Evolutionary conservation across 768 basidiomycete species (phyloP).

Genomic region (Calocybe cyanea): DNA sequence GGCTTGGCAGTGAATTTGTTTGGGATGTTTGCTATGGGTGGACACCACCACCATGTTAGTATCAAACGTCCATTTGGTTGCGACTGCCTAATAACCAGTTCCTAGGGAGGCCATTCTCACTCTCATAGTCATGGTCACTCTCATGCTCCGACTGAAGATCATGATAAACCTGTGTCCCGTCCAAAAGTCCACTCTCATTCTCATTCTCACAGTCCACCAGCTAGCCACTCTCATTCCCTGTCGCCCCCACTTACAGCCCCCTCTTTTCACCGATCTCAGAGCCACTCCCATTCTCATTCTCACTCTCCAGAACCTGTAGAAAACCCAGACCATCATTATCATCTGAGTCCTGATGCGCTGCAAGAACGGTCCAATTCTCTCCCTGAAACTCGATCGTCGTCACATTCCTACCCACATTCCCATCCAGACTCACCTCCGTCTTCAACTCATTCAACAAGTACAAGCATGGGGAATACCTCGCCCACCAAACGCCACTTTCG

Average conservation of each 20-base stretch:
- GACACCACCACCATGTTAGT: constrained; percentile 89
- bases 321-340: constrained; percentile 6
- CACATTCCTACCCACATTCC: constrained; percentile 24
- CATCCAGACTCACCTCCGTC: constrained; percentile 20
- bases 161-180: constrained; percentile 18
- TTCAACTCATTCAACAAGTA: constrained; percentile 11
- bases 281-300: constrained; percentile 25
- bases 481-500: constrained; percentile 33
- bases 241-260: constrained; percentile 5
- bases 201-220: constrained; percentile 19
- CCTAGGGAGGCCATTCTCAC: constrained; percentile 57
- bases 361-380: constrained; percentile 21
- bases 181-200: constrained; percentile 18
- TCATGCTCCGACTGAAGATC: constrained; percentile 22
- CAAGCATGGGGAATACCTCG: constrained; percentile 11
- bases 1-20: constrained; percentile 94
- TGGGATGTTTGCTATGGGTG: constrained; percentile 99
- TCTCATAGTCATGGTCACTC: constrained; percentile 42
- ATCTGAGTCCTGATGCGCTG: constrained; percentile 21
- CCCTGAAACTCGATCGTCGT: constrained; percentile 13
- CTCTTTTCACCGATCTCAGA: constrained; percentile 14
- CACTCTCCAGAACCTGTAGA: constrained; percentile 7
- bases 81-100: constrained; percentile 1
- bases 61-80: constrained; percentile 19
- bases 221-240: constrained; percentile 22